Percentiles rank a stretch among this genome's conserved stretches.
Evolutionary conservation across 257 asterid genomes (phyloP).

Genomic region (Nicotiana undulata): DNA sequence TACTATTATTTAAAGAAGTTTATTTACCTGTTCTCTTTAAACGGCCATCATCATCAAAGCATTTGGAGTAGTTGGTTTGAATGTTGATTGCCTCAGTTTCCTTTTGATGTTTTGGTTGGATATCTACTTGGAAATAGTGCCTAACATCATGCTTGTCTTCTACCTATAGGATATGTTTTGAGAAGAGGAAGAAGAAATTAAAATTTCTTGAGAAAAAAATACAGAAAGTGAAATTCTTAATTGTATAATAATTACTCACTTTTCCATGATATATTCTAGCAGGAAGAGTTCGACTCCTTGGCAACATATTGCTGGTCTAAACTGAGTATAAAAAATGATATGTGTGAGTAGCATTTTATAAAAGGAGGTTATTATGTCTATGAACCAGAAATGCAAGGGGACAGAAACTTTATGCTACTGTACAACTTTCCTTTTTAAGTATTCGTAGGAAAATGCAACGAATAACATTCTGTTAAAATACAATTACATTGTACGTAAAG

Average conservation of each 20-base stretch:
- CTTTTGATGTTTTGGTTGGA: slow-evolving; percentile 18
- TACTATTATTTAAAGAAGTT: too few species aligned
- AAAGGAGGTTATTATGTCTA: too few species aligned
- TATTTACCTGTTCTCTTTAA: slow-evolving; percentile 33
- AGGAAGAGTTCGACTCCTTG: slow-evolving; percentile 37
- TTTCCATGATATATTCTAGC: slow-evolving; percentile 25
- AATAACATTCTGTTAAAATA: too few species aligned
- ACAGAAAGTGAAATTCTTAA: not conserved
- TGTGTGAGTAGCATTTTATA: too few species aligned
- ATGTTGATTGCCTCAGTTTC: slow-evolving; percentile 22
- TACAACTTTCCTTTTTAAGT: too few species aligned
- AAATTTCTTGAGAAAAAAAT: not conserved
- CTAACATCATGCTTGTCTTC: slow-evolving; percentile 30
- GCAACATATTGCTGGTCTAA: slow-evolving; percentile 9
- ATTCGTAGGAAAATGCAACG: too few species aligned
- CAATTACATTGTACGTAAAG: too few species aligned
- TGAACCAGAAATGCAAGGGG: too few species aligned
- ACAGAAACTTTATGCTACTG: too few species aligned
- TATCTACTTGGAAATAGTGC: slow-evolving; percentile 28
- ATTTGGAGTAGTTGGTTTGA: slow-evolving; percentile 31
- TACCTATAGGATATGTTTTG: slow-evolving; percentile 10
- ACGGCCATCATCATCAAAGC: slow-evolving; percentile 37
- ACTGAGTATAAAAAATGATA: not conserved
- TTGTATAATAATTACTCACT: slow-evolving; percentile 4
- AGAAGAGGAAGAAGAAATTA: too few species aligned